These are phyloP conservation scores for Mucor circinelloides DNA, from an alignment of 371 early-diverging fungal species.

Conservation along the genomic window DNA sequence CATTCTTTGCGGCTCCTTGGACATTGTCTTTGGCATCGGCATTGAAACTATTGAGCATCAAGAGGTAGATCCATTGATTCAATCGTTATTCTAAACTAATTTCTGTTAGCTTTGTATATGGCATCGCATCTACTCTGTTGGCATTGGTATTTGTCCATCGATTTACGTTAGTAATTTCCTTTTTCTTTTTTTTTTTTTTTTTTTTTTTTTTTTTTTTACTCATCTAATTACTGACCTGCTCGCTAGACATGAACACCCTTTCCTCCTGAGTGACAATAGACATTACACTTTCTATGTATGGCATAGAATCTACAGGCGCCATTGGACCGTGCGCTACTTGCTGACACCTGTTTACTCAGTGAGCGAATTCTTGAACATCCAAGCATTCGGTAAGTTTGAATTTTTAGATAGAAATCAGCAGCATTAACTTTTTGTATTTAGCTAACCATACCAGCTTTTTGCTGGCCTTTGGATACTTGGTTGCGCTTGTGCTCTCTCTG, in stretches of 20 bases:
- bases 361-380: conserved; percentile 47
- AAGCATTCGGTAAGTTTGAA: conserved; percentile 23
- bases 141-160: conserved; percentile 36
- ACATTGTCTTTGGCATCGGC: conserved; percentile 7
- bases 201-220: too few species aligned
- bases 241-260: conserved; percentile 88
- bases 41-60: background rate
- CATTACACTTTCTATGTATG: conserved; percentile 96
- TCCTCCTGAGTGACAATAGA: conserved; percentile 92
- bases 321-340: conserved; percentile 59
- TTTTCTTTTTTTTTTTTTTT: too few species aligned
- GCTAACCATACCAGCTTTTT: conserved; percentile 48
- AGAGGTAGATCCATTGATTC: background rate
- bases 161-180: conserved; percentile 65
- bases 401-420: background rate
- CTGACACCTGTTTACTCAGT: conserved; percentile 71
- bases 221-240: background rate
- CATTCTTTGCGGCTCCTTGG: conserved; percentile 46
- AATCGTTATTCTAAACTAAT: background rate
- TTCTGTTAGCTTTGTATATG: background rate
- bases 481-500: conserved; percentile 57
- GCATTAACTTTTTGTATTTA: background rate
- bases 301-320: conserved; percentile 72
- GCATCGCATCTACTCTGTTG: background rate
- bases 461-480: conserved; percentile 49